These are phyloP conservation scores for Chlamydomonas applanata DNA, from an alignment of 139 green algal genomes.

Conservation along the genomic window DNA sequence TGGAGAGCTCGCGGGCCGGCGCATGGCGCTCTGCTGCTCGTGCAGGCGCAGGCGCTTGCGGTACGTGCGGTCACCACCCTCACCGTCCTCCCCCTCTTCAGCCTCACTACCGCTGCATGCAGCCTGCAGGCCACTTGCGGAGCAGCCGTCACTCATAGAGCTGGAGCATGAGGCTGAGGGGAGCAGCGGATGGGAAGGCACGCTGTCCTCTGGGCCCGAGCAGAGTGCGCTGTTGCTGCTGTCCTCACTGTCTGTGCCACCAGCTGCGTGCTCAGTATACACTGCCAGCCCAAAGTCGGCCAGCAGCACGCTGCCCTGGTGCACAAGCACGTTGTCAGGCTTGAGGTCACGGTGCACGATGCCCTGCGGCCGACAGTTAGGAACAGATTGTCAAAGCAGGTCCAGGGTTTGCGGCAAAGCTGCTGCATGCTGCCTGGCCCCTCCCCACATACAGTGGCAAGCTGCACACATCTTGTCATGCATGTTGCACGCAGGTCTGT, in stretches of 20 bases:
- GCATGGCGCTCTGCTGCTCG: neutral
- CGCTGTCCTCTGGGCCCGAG: neutral
- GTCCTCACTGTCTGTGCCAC: slow-evolving; percentile 1
- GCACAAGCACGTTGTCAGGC: slow-evolving; percentile 52
- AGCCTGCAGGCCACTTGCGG: no score
- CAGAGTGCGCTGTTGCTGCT: neutral
- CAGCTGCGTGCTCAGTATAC: neutral
- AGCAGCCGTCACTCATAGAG: slow-evolving; percentile 4
- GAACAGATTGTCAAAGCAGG: neutral
- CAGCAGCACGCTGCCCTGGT: slow-evolving; percentile 24
- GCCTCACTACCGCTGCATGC: neutral
- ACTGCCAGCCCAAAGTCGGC: slow-evolving; percentile 50
- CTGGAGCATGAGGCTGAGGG: slow-evolving; percentile 2
- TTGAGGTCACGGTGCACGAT: slow-evolving; percentile 39
- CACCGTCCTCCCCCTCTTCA: no score
- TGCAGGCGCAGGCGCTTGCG: neutral
- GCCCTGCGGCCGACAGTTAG: slow-evolving; percentile 13
- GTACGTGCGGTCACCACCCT: no score
- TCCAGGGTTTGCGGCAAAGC: neutral
- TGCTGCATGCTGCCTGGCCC: slow-evolving; percentile 16
- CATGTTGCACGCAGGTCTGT: no score
- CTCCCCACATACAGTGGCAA: no score
- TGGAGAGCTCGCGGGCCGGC: slow-evolving; percentile 2
- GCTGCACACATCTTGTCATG: no score
- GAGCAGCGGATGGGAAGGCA: neutral